These are phyloP conservation scores for Nannochloris sp. DNA, from an alignment of 139 green algal species.

Conservation along the genomic window DNA sequence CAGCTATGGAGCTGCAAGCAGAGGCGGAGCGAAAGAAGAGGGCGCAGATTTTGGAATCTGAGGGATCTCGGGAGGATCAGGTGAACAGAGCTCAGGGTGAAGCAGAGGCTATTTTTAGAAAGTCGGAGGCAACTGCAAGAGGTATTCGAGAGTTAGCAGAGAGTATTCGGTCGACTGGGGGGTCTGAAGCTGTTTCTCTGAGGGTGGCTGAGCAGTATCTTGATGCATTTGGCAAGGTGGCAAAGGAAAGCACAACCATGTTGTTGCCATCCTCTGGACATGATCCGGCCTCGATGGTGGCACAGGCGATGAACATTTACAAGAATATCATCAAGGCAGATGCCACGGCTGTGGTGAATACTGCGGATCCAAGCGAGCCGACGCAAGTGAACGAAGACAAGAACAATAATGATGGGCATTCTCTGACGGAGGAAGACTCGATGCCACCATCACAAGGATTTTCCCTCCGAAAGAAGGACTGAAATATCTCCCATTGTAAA, in stretches of 20 bases:
- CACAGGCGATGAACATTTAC: constrained; percentile 63
- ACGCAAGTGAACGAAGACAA: not conserved
- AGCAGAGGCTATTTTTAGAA: constrained; percentile 53
- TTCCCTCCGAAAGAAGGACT: no score
- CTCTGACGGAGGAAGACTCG: no score
- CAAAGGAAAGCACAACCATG: constrained; percentile 82
- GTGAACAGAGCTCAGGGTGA: constrained; percentile 81
- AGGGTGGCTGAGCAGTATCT: constrained; percentile 68
- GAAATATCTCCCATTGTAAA: no score
- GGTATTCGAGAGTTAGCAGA: constrained; percentile 52
- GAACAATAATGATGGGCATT: no score
- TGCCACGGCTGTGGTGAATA: not conserved
- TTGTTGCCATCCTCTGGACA: constrained; percentile 63
- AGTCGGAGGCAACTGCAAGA: constrained; percentile 55
- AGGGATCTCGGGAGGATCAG: constrained; percentile 63
- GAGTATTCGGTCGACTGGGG: constrained; percentile 41
- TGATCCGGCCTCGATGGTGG: constrained; percentile 78
- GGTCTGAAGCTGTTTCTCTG: constrained; percentile 52
- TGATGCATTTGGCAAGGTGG: constrained; percentile 71
- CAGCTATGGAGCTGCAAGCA: constrained; percentile 92
- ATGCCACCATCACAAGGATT: no score
- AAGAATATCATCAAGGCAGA: not conserved
- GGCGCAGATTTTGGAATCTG: constrained; percentile 72
- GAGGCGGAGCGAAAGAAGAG: constrained; percentile 93
- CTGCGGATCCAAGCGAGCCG: not conserved